Evolutionary conservation across 257 asterid genomes (phyloP).

Genomic region (Penstemon davidsonii): DNA sequence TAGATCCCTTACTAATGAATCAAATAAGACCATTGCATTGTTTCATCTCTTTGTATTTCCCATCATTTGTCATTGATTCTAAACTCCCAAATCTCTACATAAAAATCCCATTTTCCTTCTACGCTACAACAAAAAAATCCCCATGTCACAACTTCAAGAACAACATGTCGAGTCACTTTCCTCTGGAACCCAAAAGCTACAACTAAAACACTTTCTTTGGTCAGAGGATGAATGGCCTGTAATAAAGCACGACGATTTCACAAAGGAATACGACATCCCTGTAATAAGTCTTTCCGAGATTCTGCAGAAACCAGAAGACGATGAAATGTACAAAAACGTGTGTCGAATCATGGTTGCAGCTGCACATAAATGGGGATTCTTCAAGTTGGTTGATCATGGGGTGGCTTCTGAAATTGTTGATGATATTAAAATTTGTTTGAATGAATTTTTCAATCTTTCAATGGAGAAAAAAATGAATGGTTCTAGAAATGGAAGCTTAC

Average conservation of each 20-base stretch:
- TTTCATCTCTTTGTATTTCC: no score
- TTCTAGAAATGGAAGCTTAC: slow-evolving; percentile 19
- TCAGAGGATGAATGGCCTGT: slow-evolving; percentile 29
- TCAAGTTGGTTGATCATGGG: slow-evolving; percentile 33
- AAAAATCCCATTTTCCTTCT: no score
- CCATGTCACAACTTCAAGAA: slow-evolving; percentile 29
- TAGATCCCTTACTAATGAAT: no score
- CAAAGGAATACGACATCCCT: slow-evolving; percentile 26
- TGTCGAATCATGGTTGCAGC: slow-evolving; percentile 32
- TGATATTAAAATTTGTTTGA: slow-evolving; percentile 14
- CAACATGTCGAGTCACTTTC: slow-evolving; percentile 25
- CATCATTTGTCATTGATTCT: no score
- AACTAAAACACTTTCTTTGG: slow-evolving; percentile 30
- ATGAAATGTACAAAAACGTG: not conserved
- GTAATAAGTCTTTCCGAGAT: slow-evolving; percentile 20
- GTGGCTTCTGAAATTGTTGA: slow-evolving; percentile 19
- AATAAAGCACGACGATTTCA: slow-evolving; percentile 19
- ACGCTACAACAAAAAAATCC: slow-evolving; percentile 3
- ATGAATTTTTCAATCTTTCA: slow-evolving; percentile 29
- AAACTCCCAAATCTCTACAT: no score
- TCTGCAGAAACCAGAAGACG: not conserved
- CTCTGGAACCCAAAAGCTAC: slow-evolving; percentile 14
- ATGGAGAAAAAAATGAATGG: slow-evolving; percentile 35
- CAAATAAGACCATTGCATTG: no score
- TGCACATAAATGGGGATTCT: slow-evolving; percentile 31